Conservation (phyloP, 73 alveolate species). For the Uronychia binucleata region DNA sequence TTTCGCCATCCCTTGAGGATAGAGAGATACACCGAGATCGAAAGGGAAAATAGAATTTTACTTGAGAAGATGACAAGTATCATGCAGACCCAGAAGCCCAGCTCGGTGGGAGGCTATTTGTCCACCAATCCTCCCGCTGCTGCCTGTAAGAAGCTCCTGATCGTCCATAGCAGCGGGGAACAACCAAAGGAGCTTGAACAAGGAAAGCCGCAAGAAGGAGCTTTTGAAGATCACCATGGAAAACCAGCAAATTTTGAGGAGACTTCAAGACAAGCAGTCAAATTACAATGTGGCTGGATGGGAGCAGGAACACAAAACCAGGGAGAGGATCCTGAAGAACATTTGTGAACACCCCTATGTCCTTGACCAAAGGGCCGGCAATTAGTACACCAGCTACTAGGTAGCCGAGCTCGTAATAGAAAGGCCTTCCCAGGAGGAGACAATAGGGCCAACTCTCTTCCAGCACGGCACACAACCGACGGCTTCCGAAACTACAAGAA, state of each 20-base stretch:
- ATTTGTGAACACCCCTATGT: constrained; percentile 77
- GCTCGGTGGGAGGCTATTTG: background rate
- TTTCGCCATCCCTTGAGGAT: background rate
- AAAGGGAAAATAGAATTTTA: constrained; percentile 78
- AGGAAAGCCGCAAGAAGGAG: constrained; percentile 34
- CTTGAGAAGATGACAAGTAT: constrained; percentile 67
- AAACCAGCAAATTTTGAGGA: constrained; percentile 46
- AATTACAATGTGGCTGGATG: constrained; percentile 46
- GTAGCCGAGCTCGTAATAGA: too few relatives aligned
- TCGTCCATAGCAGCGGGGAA: background rate
- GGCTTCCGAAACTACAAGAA: background rate
- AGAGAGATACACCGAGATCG: constrained; percentile 76
- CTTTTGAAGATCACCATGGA: constrained; percentile 57
- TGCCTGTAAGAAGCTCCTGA: background rate
- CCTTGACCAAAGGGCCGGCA: constrained; percentile 23
- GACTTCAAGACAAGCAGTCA: constrained; percentile 56
- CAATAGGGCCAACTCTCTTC: background rate
- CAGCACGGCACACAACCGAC: background rate
- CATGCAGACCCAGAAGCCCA: constrained; percentile 1
- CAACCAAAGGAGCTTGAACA: constrained; percentile 30
- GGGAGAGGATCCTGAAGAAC: constrained; percentile 48
- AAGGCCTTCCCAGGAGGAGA: background rate
- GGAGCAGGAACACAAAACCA: constrained; percentile 34
- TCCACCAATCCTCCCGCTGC: too few relatives aligned
- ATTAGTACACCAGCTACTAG: background rate